Conservation (phyloP, 1,139 yeast species). For the Zygoascus meyerae region DNA sequence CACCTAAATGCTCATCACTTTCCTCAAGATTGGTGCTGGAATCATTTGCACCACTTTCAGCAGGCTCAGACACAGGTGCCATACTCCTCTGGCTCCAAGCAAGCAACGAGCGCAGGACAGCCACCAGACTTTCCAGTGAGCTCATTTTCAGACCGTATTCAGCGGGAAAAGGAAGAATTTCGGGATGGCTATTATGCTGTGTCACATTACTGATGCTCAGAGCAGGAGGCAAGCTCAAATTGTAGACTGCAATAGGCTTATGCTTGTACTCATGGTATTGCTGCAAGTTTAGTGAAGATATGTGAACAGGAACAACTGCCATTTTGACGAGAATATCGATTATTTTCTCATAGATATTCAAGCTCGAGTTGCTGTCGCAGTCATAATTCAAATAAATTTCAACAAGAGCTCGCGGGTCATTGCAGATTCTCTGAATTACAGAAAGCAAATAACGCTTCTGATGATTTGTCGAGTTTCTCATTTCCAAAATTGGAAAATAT, state of each 20-base stretch:
- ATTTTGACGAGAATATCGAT: slow-evolving; percentile 72
- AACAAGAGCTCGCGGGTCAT: slow-evolving; percentile 83
- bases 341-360: slow-evolving; percentile 78
- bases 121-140: slow-evolving; percentile 74
- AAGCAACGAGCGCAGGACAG: slow-evolving; percentile 71
- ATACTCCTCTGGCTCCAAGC: slow-evolving; percentile 85
- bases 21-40: slow-evolving; percentile 16
- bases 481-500: slow-evolving; percentile 88
- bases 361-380: slow-evolving; percentile 70
- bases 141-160: slow-evolving; percentile 83
- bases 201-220: slow-evolving; percentile 57
- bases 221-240: slow-evolving; percentile 65
- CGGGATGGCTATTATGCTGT: slow-evolving; percentile 45
- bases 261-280: slow-evolving; percentile 59
- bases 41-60: slow-evolving; percentile 13
- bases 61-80: slow-evolving; percentile 25
- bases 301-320: slow-evolving; percentile 66
- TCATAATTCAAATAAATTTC: slow-evolving; percentile 94
- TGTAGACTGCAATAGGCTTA: slow-evolving; percentile 66
- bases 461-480: slow-evolving; percentile 85
- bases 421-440: slow-evolving; percentile 71
- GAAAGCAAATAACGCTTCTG: slow-evolving; percentile 84
- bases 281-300: slow-evolving; percentile 60
- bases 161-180: slow-evolving; percentile 36
- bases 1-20: slow-evolving; percentile 6